Percentiles rank a stretch among this genome's conserved stretches.
phyloP scores from a whole-genome alignment of 192 early-diverging fungal species.

The Piromyces finnis region DNA sequence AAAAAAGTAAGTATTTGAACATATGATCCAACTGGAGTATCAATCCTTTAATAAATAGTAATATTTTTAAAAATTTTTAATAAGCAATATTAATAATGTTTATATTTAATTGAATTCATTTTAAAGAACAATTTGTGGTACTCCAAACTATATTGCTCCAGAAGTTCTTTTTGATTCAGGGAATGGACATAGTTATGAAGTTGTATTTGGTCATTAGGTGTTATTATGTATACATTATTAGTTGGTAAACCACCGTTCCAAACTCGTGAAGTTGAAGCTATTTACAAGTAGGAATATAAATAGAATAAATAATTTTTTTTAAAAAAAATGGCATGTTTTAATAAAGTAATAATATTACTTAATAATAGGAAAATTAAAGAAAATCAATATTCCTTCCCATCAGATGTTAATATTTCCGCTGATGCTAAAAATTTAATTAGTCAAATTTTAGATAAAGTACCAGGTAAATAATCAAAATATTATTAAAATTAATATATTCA shows the following conservation, averaged over 20 bases:
- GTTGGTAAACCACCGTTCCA: conserved; percentile 84
- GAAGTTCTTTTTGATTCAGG: conserved; percentile 68
- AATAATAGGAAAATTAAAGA: conserved; percentile 45
- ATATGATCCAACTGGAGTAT: too few species aligned
- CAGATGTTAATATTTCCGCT: conserved; percentile 28
- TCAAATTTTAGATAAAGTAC: conserved; percentile 44
- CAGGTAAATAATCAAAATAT: conserved; percentile 12
- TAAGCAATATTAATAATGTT: too few species aligned
- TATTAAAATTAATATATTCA: background rate
- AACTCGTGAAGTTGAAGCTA: conserved; percentile 49
- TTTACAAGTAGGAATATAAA: conserved; percentile 53
- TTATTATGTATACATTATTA: conserved; percentile 79
- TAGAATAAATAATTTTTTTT: too few species aligned
- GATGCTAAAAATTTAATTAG: conserved; percentile 50
- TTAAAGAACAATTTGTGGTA: conserved; percentile 91
- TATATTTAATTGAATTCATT: too few species aligned
- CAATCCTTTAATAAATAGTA: too few species aligned
- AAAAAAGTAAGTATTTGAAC: conserved; percentile 62
- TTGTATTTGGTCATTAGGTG: conserved; percentile 82
- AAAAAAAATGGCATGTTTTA: too few species aligned
- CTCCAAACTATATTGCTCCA: conserved; percentile 94
- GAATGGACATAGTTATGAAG: conserved; percentile 79
- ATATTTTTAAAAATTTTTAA: too few species aligned
- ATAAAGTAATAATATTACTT: too few species aligned
- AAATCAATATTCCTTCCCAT: conserved; percentile 57